Evolutionary conservation across 352 stramenopile genomes (phyloP).

Genomic region (Phytopythium aichiense): DNA sequence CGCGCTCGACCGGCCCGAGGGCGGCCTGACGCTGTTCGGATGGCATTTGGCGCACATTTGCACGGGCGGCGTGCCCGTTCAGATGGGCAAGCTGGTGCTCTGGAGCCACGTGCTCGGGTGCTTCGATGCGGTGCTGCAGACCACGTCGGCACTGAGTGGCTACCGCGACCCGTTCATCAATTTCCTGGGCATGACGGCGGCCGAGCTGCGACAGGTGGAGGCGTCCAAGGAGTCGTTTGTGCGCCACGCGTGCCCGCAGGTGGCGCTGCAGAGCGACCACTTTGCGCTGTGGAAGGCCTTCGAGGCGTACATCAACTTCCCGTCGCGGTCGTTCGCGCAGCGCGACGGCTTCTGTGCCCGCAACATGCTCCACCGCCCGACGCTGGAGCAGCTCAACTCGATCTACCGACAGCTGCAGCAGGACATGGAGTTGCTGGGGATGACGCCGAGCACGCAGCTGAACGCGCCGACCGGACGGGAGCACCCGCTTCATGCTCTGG

Average conservation of each 20-base stretch:
- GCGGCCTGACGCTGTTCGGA: constrained; percentile 53
- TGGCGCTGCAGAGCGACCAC: constrained; percentile 63
- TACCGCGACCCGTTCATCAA: constrained; percentile 77
- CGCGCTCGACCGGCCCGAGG: constrained; percentile 34
- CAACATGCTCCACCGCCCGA: constrained; percentile 60
- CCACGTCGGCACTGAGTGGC: constrained; percentile 63
- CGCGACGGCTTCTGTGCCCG: constrained; percentile 49
- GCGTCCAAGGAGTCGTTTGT: constrained; percentile 52
- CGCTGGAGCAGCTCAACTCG: constrained; percentile 57
- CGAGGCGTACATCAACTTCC: constrained; percentile 46
- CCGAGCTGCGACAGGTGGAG: constrained; percentile 53
- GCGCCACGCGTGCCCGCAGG: constrained; percentile 26
- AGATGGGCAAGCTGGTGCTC: constrained; percentile 70
- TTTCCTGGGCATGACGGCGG: constrained; percentile 60
- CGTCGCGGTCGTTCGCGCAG: constrained; percentile 30
- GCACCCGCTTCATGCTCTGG: constrained; percentile 26
- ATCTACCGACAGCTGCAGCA: constrained; percentile 67
- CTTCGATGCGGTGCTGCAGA: constrained; percentile 57
- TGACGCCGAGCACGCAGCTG: constrained; percentile 46
- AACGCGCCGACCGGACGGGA: constrained; percentile 6
- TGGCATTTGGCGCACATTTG: constrained; percentile 77
- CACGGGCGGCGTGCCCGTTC: constrained; percentile 51
- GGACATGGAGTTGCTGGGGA: constrained; percentile 51
- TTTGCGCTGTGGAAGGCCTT: constrained; percentile 67
- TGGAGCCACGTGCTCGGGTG: constrained; percentile 68